Evolutionary conservation across 2,329 filamentous ascomycete species (phyloP), one percentile per base, ranked within the genome.

Genomic region (Colletotrichum cuscutae): DNA sequence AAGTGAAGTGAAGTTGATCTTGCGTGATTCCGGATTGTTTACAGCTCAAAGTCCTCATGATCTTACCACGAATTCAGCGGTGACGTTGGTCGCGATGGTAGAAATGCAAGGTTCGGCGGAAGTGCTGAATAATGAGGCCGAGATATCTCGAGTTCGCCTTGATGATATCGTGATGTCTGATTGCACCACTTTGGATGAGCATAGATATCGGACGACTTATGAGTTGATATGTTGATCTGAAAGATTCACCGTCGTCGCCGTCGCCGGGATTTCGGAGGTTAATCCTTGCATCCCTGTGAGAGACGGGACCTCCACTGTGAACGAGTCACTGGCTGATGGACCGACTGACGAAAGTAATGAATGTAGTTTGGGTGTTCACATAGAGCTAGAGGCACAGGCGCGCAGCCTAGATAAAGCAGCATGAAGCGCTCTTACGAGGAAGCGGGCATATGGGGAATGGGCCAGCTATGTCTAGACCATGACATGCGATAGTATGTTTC

Each of bases 271-370:
- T 60, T 70, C 60, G 70, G 66, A 70, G 70, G 66, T 32, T 52
- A 19, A 70, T 70, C 66, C 70, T 49, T 70, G 65, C 13, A 72
- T 57, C 66, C 66, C 66, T 65, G 66, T n/a, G 32, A 65, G 54
- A 52, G 59, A 59, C 70, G 49, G 46, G 59, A 15, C n/a, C 59
- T 72, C 60, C 53, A 65, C 54, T 60, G 22, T 58, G 15, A 49
- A n/a, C 53, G 46, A 61, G 57, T 65, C 68, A 53, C 46, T 54
- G 58, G 65, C 65, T 28, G 28, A 8, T n/a, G 19, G 30, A 15
- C 15, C 19, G 3, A 61, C 30, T 58, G 63, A 54, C 24, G 35
- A 28, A 24, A 42, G 54, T 52, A 49, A 54, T 30, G 42, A 22
- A 24, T 19, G 22, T 35, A 37, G 12, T 60, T 30, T 6, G 5